These are phyloP conservation scores for Fusarium sp. DNA, from an alignment of 2,329 filamentous ascomycete genomes.

Conservation along the genomic window DNA sequence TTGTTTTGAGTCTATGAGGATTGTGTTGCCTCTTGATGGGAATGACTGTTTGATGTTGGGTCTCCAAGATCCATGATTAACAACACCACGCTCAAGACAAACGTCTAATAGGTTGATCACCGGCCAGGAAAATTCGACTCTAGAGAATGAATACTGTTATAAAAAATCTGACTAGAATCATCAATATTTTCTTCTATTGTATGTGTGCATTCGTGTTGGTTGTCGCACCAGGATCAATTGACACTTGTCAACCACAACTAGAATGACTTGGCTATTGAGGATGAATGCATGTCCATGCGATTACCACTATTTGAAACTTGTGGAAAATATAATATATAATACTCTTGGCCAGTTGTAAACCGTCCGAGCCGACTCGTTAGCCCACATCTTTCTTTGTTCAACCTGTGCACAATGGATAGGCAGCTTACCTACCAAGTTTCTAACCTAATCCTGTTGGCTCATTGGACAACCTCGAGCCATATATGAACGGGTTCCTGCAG, in stretches of 20 bases:
- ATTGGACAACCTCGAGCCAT: not conserved
- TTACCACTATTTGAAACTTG: not conserved
- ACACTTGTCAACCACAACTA: not conserved
- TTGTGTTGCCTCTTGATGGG: not conserved
- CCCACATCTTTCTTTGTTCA: not conserved
- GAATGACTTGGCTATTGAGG: not conserved
- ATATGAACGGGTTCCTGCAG: not conserved
- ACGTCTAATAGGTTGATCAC: not conserved
- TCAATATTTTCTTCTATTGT: not conserved
- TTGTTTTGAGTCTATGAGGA: not conserved
- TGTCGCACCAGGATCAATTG: not conserved
- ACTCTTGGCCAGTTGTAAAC: not conserved
- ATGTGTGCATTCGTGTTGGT: not conserved
- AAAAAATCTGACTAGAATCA: not conserved
- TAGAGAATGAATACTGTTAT: not conserved
- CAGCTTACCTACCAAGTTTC: not conserved
- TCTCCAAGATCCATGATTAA: not conserved
- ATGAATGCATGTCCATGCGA: not conserved
- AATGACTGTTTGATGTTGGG: not conserved
- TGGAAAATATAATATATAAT: too few species aligned
- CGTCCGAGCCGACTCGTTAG: not conserved
- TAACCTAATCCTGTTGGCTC: not conserved
- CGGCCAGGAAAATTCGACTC: not conserved
- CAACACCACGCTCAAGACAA: not conserved
- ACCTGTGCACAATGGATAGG: not conserved